Percentiles rank a stretch among this genome's conserved stretches.
Conservation (phyloP, 805 yeast genomes). For the Candida rishiriensis region DNA sequence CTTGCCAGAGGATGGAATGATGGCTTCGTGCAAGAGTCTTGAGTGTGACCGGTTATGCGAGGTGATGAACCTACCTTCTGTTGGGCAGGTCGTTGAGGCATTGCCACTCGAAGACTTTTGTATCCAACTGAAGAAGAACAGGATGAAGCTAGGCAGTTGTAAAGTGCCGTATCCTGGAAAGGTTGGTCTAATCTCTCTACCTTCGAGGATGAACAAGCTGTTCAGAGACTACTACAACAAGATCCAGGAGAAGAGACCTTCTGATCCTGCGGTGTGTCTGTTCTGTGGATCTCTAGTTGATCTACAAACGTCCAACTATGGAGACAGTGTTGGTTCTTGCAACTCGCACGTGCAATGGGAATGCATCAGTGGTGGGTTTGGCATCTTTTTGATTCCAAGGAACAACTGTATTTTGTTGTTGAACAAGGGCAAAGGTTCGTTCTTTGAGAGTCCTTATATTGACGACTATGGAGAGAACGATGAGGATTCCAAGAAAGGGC, state of each 20-base stretch:
- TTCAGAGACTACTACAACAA: conserved; percentile 56
- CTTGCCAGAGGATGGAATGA: conserved; percentile 25
- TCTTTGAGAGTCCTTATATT: conserved; percentile 75
- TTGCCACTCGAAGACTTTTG: conserved; percentile 12
- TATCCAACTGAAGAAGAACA: conserved; percentile 5
- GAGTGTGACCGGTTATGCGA: conserved; percentile 55
- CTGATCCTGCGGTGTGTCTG: conserved; percentile 83
- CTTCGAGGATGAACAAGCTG: conserved; percentile 60
- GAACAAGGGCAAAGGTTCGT: conserved; percentile 76
- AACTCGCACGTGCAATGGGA: conserved; percentile 61
- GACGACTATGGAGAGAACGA: conserved; percentile 86
- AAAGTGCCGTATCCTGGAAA: conserved; percentile 60
- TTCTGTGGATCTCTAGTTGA: conserved; percentile 71
- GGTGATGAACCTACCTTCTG: conserved; percentile 43
- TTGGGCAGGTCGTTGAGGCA: conserved; percentile 25
- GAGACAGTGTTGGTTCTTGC: conserved; percentile 68
- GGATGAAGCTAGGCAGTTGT: conserved; percentile 7
- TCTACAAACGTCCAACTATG: conserved; percentile 58
- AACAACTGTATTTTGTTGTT: conserved; percentile 60
- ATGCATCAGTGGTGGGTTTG: conserved; percentile 58
- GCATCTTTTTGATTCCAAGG: conserved; percentile 69
- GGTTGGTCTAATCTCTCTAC: conserved; percentile 58
- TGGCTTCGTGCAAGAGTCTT: conserved; percentile 20
- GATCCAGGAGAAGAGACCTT: conserved; percentile 37
- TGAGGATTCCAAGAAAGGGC: conserved; percentile 63